Conservation (phyloP, 1,139 yeast genomes). For the Suhomyces anneliseae region DNA sequence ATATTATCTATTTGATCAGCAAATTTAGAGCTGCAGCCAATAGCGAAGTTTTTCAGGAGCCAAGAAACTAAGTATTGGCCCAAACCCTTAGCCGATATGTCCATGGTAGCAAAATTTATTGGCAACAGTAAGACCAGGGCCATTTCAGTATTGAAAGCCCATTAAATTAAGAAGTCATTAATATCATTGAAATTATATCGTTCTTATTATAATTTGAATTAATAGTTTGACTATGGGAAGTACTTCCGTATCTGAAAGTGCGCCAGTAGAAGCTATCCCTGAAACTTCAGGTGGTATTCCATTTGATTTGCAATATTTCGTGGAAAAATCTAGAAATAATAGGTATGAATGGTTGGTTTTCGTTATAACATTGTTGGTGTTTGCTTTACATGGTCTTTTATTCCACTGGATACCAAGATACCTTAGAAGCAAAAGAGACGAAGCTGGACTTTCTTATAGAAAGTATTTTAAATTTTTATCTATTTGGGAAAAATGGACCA, state of each 20-base stretch:
- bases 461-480: conserved; percentile 27
- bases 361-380: conserved; percentile 24
- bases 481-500: conserved; percentile 30
- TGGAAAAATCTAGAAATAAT: conserved; percentile 37
- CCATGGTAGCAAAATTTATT: background rate
- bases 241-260: background rate
- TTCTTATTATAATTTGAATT: background rate
- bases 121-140: no score
- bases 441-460: conserved; percentile 9
- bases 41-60: background rate
- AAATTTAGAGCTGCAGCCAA: conserved; percentile 1
- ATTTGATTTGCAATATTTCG: conserved; percentile 31
- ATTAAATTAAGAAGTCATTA: no score
- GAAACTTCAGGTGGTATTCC: conserved; percentile 20
- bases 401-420: conserved; percentile 43
- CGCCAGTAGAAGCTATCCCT: background rate
- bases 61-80: background rate
- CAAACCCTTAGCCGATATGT: conserved; percentile 2
- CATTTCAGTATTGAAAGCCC: no score
- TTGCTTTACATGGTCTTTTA: conserved; percentile 40
- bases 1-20: conserved; percentile 3
- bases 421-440: conserved; percentile 16
- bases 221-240: background rate
- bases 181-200: no score
- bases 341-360: conserved; percentile 40